These are phyloP conservation scores for Pholiota molesta DNA, from an alignment of 768 basidiomycete genomes.

Conservation along the genomic window DNA sequence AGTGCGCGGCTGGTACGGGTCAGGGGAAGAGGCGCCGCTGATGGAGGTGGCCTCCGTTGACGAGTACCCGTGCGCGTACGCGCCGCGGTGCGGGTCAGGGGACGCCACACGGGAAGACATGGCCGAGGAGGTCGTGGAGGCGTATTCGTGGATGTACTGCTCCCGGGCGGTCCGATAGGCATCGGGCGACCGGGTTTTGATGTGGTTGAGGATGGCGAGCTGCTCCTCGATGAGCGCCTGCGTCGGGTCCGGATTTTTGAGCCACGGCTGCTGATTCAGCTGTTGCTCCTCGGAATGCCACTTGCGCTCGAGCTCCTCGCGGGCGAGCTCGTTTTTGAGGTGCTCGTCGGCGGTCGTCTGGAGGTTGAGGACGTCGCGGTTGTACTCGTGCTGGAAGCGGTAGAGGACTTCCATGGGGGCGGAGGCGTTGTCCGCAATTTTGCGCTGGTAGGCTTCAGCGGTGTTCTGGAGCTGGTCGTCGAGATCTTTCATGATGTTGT, in stretches of 20 bases:
- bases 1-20: not conserved
- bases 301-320: slow-evolving; percentile 23
- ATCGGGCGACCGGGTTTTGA: slow-evolving; percentile 11
- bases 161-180: not conserved
- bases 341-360: slow-evolving; percentile 26
- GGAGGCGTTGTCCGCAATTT: slow-evolving; percentile 15
- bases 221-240: slow-evolving; percentile 28
- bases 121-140: slow-evolving; percentile 4
- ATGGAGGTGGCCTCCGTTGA: slow-evolving; percentile 8
- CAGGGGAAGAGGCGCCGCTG: slow-evolving; percentile 2
- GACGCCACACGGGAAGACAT: not conserved
- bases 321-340: slow-evolving; percentile 22
- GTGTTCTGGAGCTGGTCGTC: slow-evolving; percentile 25
- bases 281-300: slow-evolving; percentile 8
- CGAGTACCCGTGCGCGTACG: not conserved
- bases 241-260: not conserved
- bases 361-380: slow-evolving; percentile 21
- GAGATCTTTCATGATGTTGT: slow-evolving; percentile 28
- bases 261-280: slow-evolving; percentile 5
- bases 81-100: not conserved
- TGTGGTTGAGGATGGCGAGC: slow-evolving; percentile 26
- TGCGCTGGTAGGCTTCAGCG: slow-evolving; percentile 22
- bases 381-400: slow-evolving; percentile 25
- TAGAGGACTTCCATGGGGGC: slow-evolving; percentile 19
- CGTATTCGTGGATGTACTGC: not conserved